Evolutionary conservation across 371 early-diverging fungal species (phyloP).

Genomic region (Chytridiales sp.): DNA sequence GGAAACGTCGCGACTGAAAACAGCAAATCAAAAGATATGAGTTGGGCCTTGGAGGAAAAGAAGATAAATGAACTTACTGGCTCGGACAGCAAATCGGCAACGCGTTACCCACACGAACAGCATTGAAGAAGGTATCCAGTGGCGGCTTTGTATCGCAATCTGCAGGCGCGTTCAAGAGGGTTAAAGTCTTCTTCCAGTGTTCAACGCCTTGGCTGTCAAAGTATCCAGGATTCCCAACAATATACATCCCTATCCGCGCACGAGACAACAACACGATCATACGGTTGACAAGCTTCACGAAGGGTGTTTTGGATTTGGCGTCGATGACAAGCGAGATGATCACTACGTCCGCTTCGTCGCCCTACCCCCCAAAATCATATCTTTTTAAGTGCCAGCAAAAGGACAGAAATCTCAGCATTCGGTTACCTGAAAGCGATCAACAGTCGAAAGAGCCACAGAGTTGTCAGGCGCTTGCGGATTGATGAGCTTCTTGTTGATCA

Average conservation of each 20-base stretch:
- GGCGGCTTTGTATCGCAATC: background rate
- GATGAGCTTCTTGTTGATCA: background rate
- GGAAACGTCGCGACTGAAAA: too few species aligned
- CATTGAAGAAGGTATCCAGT: slow-evolving; percentile 1
- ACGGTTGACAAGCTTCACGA: slow-evolving; percentile 31
- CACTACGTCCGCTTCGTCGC: slow-evolving; percentile 26
- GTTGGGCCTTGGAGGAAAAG: too few species aligned
- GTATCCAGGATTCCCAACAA: slow-evolving; percentile 29
- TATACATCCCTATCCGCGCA: slow-evolving; percentile 29
- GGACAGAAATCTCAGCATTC: slow-evolving; percentile 5
- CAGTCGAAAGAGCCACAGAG: slow-evolving; percentile 23
- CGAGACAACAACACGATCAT: slow-evolving; percentile 38
- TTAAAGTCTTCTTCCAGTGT: slow-evolving; percentile 30
- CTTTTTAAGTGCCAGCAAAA: background rate
- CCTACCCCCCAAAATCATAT: too few species aligned
- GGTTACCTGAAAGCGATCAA: slow-evolving; percentile 36
- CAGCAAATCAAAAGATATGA: too few species aligned
- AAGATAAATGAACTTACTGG: too few species aligned
- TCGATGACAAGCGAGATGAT: slow-evolving; percentile 30
- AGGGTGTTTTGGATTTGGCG: slow-evolving; percentile 27
- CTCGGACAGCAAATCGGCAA: slow-evolving; percentile 29
- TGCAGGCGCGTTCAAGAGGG: slow-evolving; percentile 16
- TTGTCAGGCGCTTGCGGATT: slow-evolving; percentile 7
- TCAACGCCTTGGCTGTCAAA: slow-evolving; percentile 25
- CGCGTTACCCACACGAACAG: slow-evolving; percentile 10